These are phyloP conservation scores for Bipolaris cookei DNA, from an alignment of 2,329 filamentous ascomycete species.

Conservation along the genomic window DNA sequence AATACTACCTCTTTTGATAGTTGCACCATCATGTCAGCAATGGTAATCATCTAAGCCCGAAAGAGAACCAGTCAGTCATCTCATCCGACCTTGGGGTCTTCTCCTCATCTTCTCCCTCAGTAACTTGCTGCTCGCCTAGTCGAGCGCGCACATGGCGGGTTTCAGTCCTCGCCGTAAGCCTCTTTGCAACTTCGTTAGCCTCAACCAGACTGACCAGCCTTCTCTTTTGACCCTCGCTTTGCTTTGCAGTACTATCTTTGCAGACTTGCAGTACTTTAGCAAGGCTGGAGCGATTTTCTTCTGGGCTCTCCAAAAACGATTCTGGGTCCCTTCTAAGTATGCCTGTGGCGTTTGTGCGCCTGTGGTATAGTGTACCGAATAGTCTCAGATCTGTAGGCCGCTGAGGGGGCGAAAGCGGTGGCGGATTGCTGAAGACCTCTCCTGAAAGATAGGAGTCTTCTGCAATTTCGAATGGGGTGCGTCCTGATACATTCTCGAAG, in stretches of 20 bases:
- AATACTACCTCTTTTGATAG: neutral
- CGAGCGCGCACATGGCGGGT: slow-evolving; percentile 28
- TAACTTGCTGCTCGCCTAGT: neutral
- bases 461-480: slow-evolving; percentile 73
- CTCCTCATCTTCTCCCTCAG: slow-evolving; percentile 46
- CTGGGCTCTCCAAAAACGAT: slow-evolving; percentile 27
- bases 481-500: slow-evolving; percentile 77
- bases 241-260: slow-evolving; percentile 34
- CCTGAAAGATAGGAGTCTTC: slow-evolving; percentile 59
- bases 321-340: slow-evolving; percentile 10
- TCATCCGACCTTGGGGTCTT: neutral
- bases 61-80: slow-evolving; percentile 2
- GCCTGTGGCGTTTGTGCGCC: neutral
- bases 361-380: neutral
- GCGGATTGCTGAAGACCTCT: slow-evolving; percentile 32
- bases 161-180: slow-evolving; percentile 64
- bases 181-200: slow-evolving; percentile 66
- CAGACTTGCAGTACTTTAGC: slow-evolving; percentile 50
- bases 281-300: slow-evolving; percentile 1
- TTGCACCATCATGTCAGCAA: neutral
- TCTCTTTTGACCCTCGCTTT: slow-evolving; percentile 51
- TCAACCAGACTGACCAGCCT: slow-evolving; percentile 64
- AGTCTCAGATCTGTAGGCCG: neutral
- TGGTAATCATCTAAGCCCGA: neutral
- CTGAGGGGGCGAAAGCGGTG: slow-evolving; percentile 3